These are phyloP conservation scores for Tolypocladium ovalisporum DNA, from an alignment of 2,329 filamentous ascomycete genomes.

Conservation along the genomic window DNA sequence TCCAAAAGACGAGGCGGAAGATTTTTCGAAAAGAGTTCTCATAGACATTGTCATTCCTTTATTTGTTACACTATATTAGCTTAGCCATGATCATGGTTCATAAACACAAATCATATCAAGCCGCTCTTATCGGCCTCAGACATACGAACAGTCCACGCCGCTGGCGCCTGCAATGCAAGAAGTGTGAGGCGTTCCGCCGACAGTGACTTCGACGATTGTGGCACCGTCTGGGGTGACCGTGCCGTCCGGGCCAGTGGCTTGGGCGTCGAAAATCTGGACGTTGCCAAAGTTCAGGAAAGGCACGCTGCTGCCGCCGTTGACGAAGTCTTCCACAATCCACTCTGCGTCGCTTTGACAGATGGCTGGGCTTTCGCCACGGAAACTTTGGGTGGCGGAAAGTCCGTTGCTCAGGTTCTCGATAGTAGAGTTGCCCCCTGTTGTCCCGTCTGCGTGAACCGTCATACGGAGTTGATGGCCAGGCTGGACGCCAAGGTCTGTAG, in stretches of 20 bases:
- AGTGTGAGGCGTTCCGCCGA: neutral
- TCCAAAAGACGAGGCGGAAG: no score
- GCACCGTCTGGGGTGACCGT: neutral
- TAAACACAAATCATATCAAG: neutral
- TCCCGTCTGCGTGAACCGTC: neutral
- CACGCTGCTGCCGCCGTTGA: neutral
- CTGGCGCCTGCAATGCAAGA: neutral
- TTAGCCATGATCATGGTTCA: no score
- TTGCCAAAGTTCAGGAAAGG: neutral
- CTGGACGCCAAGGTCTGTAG: neutral
- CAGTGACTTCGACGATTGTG: neutral
- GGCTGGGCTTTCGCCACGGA: neutral
- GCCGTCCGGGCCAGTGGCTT: neutral
- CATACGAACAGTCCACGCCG: neutral
- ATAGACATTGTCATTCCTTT: neutral
- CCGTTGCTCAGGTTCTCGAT: neutral
- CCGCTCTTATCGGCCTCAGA: neutral
- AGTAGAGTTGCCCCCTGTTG: neutral
- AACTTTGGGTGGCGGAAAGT: neutral
- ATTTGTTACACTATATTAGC: no score
- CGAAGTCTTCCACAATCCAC: neutral
- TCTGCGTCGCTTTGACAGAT: neutral
- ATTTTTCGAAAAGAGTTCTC: neutral
- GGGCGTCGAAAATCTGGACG: neutral
- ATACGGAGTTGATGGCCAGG: neutral